Conservation (phyloP, 345 rosid genomes). For the Gossypium sturtianum region DNA sequence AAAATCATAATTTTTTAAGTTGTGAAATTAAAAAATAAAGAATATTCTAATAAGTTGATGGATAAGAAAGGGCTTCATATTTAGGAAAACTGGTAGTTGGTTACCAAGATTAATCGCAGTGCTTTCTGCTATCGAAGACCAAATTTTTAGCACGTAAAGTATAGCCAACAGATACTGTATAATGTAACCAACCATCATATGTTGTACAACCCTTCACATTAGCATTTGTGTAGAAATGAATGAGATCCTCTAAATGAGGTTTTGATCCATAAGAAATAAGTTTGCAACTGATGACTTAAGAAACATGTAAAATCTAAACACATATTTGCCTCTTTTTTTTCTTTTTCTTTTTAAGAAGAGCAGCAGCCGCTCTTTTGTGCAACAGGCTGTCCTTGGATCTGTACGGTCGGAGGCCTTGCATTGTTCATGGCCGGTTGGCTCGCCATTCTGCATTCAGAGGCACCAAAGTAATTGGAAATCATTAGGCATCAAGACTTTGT, state of each 20-base stretch:
- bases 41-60: no score
- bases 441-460: conserved; percentile 51
- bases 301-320: conserved; percentile 12
- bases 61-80: no score
- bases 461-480: background rate
- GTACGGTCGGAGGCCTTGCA: conserved; percentile 60
- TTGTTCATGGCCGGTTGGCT: conserved; percentile 68
- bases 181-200: conserved; percentile 13
- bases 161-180: background rate
- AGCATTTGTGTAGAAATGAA: conserved; percentile 12
- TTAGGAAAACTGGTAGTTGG: no score
- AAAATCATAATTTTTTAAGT: no score
- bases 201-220: conserved; percentile 18
- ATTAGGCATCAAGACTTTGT: background rate
- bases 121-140: no score
- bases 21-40: no score
- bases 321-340: background rate
- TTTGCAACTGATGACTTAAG: conserved; percentile 7
- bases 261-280: conserved; percentile 9
- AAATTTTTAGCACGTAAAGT: background rate
- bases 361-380: conserved; percentile 69
- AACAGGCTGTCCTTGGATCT: conserved; percentile 69
- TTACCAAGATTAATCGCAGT: no score
- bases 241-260: conserved; percentile 13
- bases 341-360: conserved; percentile 33